These are phyloP conservation scores for Hyaloscypha finlandica DNA, from an alignment of 495 filamentous ascomycete species.

Conservation along the genomic window DNA sequence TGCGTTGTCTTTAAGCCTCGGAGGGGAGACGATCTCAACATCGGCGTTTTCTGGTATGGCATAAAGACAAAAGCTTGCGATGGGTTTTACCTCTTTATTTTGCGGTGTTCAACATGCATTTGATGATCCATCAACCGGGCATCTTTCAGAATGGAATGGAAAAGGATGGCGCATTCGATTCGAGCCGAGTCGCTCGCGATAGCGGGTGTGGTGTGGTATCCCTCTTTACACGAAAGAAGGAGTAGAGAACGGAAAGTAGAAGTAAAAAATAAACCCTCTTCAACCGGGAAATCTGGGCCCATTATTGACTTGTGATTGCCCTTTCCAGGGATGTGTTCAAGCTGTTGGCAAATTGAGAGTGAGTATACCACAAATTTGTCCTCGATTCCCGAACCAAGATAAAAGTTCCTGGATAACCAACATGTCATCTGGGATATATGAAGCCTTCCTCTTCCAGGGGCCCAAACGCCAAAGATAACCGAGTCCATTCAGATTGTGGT, in stretches of 20 bases:
- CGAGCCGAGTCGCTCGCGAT: not conserved
- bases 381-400: too few relatives aligned
- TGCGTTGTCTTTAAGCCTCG: slow-evolving; percentile 32
- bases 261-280: slow-evolving; percentile 35
- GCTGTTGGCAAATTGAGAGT: too few relatives aligned
- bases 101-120: slow-evolving; percentile 36
- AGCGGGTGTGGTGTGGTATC: slow-evolving; percentile 6
- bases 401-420: too few relatives aligned
- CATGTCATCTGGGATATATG: too few relatives aligned
- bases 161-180: not conserved
- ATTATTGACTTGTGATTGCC: too few relatives aligned
- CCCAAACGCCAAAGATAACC: too few relatives aligned
- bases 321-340: too few relatives aligned
- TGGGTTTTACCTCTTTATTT: slow-evolving; percentile 36
- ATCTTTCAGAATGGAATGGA: slow-evolving; percentile 26
- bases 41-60: slow-evolving; percentile 48
- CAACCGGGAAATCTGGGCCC: slow-evolving; percentile 27
- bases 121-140: slow-evolving; percentile 49
- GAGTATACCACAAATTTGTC: too few relatives aligned
- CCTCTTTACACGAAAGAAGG: not conserved
- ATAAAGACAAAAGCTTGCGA: slow-evolving; percentile 38
- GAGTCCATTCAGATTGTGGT: too few relatives aligned
- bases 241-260: slow-evolving; percentile 1
- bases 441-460: too few relatives aligned
- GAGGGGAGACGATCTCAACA: slow-evolving; percentile 49